A percentile compares a stretch with the other conserved stretches of the same genome.
phyloP scores from a whole-genome alignment of 1,284 basidiomycete genomes.

The Ceratobasidium sp. region DNA sequence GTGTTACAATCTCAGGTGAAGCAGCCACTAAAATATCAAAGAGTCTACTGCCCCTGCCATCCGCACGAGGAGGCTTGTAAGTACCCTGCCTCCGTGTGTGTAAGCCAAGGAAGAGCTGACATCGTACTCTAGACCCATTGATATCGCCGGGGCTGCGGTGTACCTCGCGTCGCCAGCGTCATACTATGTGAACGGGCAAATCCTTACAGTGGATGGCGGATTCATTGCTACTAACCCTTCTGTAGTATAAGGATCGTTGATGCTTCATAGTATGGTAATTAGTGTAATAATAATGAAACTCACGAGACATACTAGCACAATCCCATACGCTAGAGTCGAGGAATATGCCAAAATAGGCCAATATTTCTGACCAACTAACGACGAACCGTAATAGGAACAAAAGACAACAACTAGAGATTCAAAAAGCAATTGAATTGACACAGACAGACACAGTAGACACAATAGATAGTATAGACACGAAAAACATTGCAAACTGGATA shows the following conservation, averaged over 20 bases:
- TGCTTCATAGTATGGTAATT: no score
- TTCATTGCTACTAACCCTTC: conserved; percentile 77
- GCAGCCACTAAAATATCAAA: conserved; percentile 64
- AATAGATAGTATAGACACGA: conserved; percentile 43
- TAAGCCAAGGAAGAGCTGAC: not conserved
- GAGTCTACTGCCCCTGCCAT: conserved; percentile 58
- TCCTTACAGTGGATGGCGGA: conserved; percentile 80
- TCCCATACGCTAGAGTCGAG: no score
- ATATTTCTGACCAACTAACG: no score
- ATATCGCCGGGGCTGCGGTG: conserved; percentile 80
- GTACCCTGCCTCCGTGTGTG: conserved; percentile 54
- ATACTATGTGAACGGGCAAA: conserved; percentile 79
- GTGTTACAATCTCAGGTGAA: conserved; percentile 57
- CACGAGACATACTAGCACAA: no score
- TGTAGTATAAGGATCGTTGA: conserved; percentile 3
- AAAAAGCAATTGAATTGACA: conserved; percentile 35
- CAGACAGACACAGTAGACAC: conserved; percentile 8
- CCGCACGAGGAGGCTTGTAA: conserved; percentile 74
- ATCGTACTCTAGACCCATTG: conserved; percentile 64
- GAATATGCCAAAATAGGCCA: no score
- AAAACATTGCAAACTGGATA: conserved; percentile 27
- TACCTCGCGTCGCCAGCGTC: conserved; percentile 79
- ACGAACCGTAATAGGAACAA: no score
- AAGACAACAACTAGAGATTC: not conserved
- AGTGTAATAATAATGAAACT: no score